Evolutionary conservation across 768 basidiomycete species (phyloP), one percentile per base, ranked within the genome.

Genomic region (Harrya chromipes): DNA sequence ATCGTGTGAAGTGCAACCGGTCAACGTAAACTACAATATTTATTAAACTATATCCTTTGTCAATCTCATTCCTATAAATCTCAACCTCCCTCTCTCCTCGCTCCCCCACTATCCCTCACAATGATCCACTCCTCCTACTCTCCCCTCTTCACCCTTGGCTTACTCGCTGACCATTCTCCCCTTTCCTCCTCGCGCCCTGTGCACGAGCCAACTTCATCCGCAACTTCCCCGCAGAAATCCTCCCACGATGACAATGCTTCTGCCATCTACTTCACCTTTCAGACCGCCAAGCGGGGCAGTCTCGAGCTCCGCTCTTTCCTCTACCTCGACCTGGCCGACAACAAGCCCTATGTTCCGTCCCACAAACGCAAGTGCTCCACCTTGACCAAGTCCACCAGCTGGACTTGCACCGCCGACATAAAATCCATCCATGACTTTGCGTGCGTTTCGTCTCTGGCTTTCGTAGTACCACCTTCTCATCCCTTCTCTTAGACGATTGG

Each of bases 291-390:
- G 44, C 70, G 74, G 27, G 72, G 75, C 59, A 52, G 64, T 3
- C 49, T 57, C 39, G 68, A 76, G 52, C 70, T 65, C 53, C 76
- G 79, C 36, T 86, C 85, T 3, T 86, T 85, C 63, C 76, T 87
- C 43, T 85, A 80, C 31, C 77, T 87, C 47, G 85, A 87, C 63
- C 74, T 84, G 4, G 84, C 83, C 34, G 80, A 82, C 62, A 71
- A 74, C 21, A 70, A 72, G 4, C 62, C 70, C 47, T 68, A 72
- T 34, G 68, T 74, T 3, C 74, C 73, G 39, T 71, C 70, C 23
- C 62, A 71, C 36, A 56, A 61, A 16, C 66, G 69, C 43, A 75
- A 70, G 46, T 59, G 62, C 36, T 70, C 69, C 2, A 52, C 57
- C 23, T 53, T 64, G 0, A 58, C 64, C 40, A 64, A 64, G 43